Percentiles rank a stretch among this genome's conserved stretches.
Evolutionary conservation across 2,329 filamentous ascomycete genomes (phyloP).

Genomic region (Iodosphaeria phyllophila): DNA sequence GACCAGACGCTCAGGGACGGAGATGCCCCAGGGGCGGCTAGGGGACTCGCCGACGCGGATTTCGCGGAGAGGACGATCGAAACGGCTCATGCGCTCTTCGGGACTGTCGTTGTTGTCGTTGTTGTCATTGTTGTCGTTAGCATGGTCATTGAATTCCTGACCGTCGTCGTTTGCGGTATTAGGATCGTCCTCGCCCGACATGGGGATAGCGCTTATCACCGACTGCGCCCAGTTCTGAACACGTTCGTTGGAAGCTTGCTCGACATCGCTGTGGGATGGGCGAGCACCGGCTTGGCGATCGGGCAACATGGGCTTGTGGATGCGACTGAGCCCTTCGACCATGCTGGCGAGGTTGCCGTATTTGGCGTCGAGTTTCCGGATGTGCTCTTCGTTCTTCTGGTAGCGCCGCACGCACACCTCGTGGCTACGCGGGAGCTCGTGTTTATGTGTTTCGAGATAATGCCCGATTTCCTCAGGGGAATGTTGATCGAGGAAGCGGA

Average conservation of each 20-base stretch:
- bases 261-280: slow-evolving; percentile 23
- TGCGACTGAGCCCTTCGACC: slow-evolving; percentile 76
- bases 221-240: slow-evolving; percentile 77
- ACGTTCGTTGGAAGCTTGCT: slow-evolving; percentile 42
- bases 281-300: slow-evolving; percentile 29
- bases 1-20: slow-evolving; percentile 47
- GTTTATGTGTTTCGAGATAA: slow-evolving; percentile 90
- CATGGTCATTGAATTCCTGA: slow-evolving; percentile 20
- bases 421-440: slow-evolving; percentile 84
- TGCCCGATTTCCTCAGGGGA: slow-evolving; percentile 83
- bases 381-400: slow-evolving; percentile 69
- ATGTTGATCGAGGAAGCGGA: slow-evolving; percentile 81
- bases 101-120: too few relatives aligned
- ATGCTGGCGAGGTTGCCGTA: slow-evolving; percentile 85
- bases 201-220: slow-evolving; percentile 48
- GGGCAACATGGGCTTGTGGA: slow-evolving; percentile 76
- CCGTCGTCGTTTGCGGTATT: slow-evolving; percentile 21
- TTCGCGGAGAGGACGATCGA: slow-evolving; percentile 73
- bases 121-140: too few relatives aligned
- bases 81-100: slow-evolving; percentile 52
- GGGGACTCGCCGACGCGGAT: slow-evolving; percentile 87
- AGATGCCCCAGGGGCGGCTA: slow-evolving; percentile 83
- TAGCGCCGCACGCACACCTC: slow-evolving; percentile 83
- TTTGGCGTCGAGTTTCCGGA: slow-evolving; percentile 79
- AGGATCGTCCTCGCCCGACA: slow-evolving; percentile 16